phyloP scores from a whole-genome alignment of 495 filamentous ascomycete genomes.

The Aspergillus baeticus region DNA sequence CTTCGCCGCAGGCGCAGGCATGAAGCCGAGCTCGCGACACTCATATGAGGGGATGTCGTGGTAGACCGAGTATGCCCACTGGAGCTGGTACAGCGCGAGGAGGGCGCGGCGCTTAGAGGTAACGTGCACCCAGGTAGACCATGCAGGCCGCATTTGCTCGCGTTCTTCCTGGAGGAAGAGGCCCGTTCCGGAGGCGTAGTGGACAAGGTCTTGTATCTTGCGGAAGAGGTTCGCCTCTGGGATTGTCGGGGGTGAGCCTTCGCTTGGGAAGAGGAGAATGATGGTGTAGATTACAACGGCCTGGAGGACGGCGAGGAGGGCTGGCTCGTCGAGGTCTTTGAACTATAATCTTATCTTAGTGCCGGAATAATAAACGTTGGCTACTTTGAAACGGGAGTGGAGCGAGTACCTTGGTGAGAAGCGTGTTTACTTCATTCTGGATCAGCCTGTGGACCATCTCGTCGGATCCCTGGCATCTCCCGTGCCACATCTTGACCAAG shows the following conservation, averaged over 20 bases:
- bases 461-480: slow-evolving; percentile 28
- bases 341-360: no score
- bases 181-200: slow-evolving; percentile 28
- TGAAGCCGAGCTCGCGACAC: slow-evolving; percentile 36
- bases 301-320: slow-evolving; percentile 34
- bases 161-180: slow-evolving; percentile 37
- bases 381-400: no score
- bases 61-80: slow-evolving; percentile 40
- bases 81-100: slow-evolving; percentile 31
- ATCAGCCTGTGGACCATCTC: slow-evolving; percentile 30
- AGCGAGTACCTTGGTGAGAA: slow-evolving; percentile 24
- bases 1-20: slow-evolving; percentile 36
- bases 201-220: slow-evolving; percentile 25
- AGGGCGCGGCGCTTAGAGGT: slow-evolving; percentile 36
- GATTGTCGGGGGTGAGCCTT: neutral
- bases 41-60: slow-evolving; percentile 31
- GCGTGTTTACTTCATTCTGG: slow-evolving; percentile 25
- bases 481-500: slow-evolving; percentile 39
- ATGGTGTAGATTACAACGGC: slow-evolving; percentile 37
- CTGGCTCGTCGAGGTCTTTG: slow-evolving; percentile 28
- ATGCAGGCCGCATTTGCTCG: slow-evolving; percentile 26
- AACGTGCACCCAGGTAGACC: slow-evolving; percentile 37
- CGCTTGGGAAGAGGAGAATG: slow-evolving; percentile 37
- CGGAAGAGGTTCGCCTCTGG: slow-evolving; percentile 25
- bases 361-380: neutral